Base-by-base conservation (phyloP, 345 rosid species). In the Tarenaya hassleriana region DNA sequence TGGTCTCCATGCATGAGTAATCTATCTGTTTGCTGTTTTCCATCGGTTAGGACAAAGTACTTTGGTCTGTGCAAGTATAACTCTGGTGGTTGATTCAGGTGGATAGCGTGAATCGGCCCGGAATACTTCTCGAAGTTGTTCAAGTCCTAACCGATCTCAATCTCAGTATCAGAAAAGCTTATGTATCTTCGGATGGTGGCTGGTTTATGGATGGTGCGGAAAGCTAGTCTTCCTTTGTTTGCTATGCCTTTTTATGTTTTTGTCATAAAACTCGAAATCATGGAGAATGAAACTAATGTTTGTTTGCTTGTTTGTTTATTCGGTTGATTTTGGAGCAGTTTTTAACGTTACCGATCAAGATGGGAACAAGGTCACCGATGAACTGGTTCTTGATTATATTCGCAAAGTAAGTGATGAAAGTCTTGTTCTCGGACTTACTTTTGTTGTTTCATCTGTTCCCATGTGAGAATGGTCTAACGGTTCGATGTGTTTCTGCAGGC, bases 161-260 rank as follows among this genome's bases (percentile, higher is more conserved):
- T 63, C 95, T 91, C 54, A 73, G 76, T 48, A 73, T 91, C 20
- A 79, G 74, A 60, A 91, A 91, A 76, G 96, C 96, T 44, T 87
- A 91, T 69, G 84, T 91, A 50, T 84, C 95, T 17, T 87, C 98
- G 63, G 96, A 91, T 72, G 88, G 95, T 40, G 86, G 83, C 16
- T 91, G 98, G 98, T 82, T 91, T 61, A 91, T 91, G 98, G 98
- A 91, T 71, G 94, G 94, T 81, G 56, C 52, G 55, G 13, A 35
- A 11, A 48, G 29, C 24, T 50, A 34, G 21, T 24, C 17, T 14
- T 11, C 11, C 19, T 37, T 7, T 13, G 17, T 18, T 12, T 9
- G n/a, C n/a, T n/a, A n/a, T n/a, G n/a, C n/a, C n/a, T n/a, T n/a
- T n/a, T n/a, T n/a, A n/a, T n/a, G n/a, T n/a, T n/a, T n/a, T n/a